These are phyloP conservation scores for Breynia disticha DNA, from an alignment of 441 rosid species.

Conservation along the genomic window DNA sequence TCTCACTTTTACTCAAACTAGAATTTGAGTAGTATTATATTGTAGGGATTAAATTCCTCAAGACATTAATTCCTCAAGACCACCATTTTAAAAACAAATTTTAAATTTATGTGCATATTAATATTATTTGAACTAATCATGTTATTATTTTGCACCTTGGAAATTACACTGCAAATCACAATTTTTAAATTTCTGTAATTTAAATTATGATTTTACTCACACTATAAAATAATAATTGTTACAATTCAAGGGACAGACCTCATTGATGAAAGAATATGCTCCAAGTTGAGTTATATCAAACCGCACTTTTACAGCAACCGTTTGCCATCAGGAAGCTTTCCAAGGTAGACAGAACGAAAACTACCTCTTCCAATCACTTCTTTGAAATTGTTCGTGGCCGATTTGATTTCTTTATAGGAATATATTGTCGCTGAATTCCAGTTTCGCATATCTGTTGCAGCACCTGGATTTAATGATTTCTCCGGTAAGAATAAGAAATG, in stretches of 20 bases:
- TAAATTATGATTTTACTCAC: too few species aligned
- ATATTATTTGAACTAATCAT: too few species aligned
- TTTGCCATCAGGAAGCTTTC: constrained; percentile 74
- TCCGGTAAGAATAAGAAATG: constrained; percentile 11
- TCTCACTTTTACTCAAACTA: too few species aligned
- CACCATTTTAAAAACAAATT: too few species aligned
- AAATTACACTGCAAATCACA: too few species aligned
- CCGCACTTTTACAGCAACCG: constrained; percentile 78
- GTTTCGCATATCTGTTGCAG: constrained; percentile 51
- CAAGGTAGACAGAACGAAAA: constrained; percentile 80
- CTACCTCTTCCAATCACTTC: constrained; percentile 84
- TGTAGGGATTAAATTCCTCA: too few species aligned
- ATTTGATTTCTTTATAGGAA: constrained; percentile 72
- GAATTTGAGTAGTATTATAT: too few species aligned
- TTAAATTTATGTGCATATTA: too few species aligned
- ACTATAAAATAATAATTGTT: too few species aligned
- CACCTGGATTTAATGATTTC: constrained; percentile 23
- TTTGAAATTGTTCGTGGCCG: constrained; percentile 69
- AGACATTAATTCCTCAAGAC: too few species aligned
- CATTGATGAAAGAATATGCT: constrained; percentile 85
- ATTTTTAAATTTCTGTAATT: too few species aligned
- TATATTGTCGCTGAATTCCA: constrained; percentile 78
- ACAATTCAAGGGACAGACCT: constrained; percentile 42
- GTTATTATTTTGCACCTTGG: too few species aligned
- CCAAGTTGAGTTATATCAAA: constrained; percentile 78